A percentile compares a stretch with the other conserved stretches of the same genome.
Evolutionary conservation across 306 rosid species (phyloP).

Genomic region (Begonia masoniana): DNA sequence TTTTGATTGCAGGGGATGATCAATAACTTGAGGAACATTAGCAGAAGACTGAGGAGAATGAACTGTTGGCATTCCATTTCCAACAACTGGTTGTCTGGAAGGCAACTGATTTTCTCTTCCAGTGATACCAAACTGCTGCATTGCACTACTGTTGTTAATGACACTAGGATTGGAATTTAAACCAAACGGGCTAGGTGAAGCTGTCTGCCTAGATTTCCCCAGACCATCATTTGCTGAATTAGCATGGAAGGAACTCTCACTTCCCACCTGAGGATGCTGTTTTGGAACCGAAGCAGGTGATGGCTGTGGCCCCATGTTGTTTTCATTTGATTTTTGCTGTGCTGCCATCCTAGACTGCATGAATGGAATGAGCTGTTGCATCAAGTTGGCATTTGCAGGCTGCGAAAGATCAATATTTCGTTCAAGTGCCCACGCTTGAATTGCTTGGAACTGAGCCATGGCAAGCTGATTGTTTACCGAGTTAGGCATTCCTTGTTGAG

Average conservation of each 20-base stretch:
- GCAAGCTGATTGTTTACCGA: conserved; percentile 55
- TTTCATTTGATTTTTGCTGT: conserved; percentile 53
- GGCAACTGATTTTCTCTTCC: conserved; percentile 72
- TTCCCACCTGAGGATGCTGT: conserved; percentile 54
- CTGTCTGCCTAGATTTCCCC: conserved; percentile 56
- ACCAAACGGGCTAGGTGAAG: conserved; percentile 47
- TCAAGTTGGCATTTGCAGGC: conserved; percentile 58
- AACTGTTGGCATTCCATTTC: conserved; percentile 59
- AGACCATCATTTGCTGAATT: conserved; percentile 59
- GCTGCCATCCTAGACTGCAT: conserved; percentile 62
- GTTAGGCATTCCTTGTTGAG: conserved; percentile 50
- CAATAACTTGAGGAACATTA: conserved; percentile 35
- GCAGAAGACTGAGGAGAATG: conserved; percentile 48
- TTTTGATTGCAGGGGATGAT: conserved; percentile 43
- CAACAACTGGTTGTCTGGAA: conserved; percentile 39
- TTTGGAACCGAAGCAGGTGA: conserved; percentile 50
- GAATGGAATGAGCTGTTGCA: conserved; percentile 62
- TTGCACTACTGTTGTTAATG: conserved; percentile 34
- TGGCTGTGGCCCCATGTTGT: conserved; percentile 47
- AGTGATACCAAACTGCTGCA: conserved; percentile 55
- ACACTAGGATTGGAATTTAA: conserved; percentile 33
- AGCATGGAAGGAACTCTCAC: conserved; percentile 68
- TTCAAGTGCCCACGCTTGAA: conserved; percentile 81
- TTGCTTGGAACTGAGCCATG: conserved; percentile 54
- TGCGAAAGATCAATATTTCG: conserved; percentile 65